Percentiles rank a stretch among this genome's conserved stretches.
phyloP scores from a whole-genome alignment of 129 eudicot genomes.

The Calendula officinalis region DNA sequence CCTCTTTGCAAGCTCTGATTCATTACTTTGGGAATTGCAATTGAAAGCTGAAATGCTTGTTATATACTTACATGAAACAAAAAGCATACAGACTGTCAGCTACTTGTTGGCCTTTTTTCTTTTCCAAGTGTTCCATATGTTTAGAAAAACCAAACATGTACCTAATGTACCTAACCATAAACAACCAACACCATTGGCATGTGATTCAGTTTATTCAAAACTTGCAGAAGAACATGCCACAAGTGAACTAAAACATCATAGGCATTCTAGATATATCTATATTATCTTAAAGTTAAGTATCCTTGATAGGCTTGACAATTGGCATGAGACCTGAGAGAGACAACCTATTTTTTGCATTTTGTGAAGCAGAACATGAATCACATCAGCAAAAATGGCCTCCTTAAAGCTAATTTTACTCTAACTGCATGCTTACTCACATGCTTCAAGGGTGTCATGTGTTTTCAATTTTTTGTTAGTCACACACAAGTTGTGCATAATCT shows the following conservation, averaged over 20 bases:
- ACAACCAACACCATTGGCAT: slow-evolving; percentile 3
- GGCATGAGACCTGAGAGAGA: neutral
- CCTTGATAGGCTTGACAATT: slow-evolving; percentile 5
- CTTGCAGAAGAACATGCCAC: neutral
- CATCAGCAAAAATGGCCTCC: slow-evolving; percentile 7
- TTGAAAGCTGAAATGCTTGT: slow-evolving; percentile 18
- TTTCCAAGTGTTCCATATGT: neutral
- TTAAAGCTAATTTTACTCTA: neutral
- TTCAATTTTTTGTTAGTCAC: too few relatives aligned
- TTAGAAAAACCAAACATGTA: slow-evolving; percentile 1
- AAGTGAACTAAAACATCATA: neutral
- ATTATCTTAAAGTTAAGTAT: neutral
- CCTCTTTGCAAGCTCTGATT: slow-evolving; percentile 5
- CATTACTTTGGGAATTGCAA: neutral
- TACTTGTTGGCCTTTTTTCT: slow-evolving; percentile 1
- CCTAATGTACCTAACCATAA: neutral
- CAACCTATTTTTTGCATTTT: neutral
- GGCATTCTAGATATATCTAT: slow-evolving; percentile 4
- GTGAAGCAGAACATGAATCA: neutral
- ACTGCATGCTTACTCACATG: neutral
- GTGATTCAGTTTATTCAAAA: slow-evolving; percentile 3
- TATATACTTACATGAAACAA: neutral
- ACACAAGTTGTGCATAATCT: slow-evolving; percentile 10
- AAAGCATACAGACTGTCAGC: neutral
- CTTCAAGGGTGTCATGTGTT: neutral